A percentile compares a stretch with the other conserved stretches of the same genome.
Evolutionary conservation across 1,139 yeast genomes (phyloP).

Genomic region (Arxiozyma bovina): DNA sequence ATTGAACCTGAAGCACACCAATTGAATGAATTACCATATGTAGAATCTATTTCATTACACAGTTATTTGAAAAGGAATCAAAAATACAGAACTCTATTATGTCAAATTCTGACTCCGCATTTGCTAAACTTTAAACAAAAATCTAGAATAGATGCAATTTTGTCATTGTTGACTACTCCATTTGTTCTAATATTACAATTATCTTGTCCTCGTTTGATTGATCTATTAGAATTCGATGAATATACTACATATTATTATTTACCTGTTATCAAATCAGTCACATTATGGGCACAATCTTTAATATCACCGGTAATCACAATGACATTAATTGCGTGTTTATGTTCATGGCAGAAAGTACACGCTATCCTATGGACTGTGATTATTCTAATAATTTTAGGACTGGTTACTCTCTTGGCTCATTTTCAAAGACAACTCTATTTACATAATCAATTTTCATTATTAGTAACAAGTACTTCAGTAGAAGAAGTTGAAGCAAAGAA

Average conservation of each 20-base stretch:
- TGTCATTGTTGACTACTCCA: constrained; percentile 25
- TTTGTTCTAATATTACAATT: constrained; percentile 24
- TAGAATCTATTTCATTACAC: neutral
- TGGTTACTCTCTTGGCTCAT: neutral
- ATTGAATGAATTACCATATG: neutral
- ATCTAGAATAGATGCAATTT: constrained; percentile 15
- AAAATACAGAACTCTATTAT: constrained; percentile 9
- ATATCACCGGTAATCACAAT: constrained; percentile 19
- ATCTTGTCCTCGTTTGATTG: constrained; percentile 24
- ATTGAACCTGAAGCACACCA: neutral
- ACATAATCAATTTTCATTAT: constrained; percentile 20
- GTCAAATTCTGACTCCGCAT: constrained; percentile 24
- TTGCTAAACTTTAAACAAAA: constrained; percentile 20
- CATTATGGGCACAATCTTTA: constrained; percentile 19
- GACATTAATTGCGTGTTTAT: constrained; percentile 14
- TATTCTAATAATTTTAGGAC: neutral
- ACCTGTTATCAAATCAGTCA: constrained; percentile 11
- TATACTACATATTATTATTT: constrained; percentile 10
- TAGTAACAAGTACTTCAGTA: constrained; percentile 6
- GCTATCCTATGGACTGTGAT: neutral
- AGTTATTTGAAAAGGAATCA: neutral
- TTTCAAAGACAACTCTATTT: constrained; percentile 4
- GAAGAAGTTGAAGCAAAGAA: constrained; percentile 11
- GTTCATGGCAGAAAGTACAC: constrained; percentile 7
- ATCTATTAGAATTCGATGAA: constrained; percentile 16